Evolutionary conservation across 164 flowering plant genomes (phyloP), one percentile per base, ranked within the genome.

Genomic region (Berberis thunbergii): DNA sequence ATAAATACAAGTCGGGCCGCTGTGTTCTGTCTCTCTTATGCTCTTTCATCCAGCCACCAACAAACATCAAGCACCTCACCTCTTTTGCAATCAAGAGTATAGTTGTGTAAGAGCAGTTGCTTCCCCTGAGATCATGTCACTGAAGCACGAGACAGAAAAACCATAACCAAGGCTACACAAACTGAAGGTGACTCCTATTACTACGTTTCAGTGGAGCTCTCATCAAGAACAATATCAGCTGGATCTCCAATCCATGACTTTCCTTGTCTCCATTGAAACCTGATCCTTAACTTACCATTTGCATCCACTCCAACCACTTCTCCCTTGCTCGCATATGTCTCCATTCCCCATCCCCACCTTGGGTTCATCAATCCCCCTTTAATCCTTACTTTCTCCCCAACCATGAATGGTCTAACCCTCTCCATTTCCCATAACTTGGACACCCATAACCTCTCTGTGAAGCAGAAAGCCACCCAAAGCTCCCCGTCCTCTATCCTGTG

Each of bases 271-370:
- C 97, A 94, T 41, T 81, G 82, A 59, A 94, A 94, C 77, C 73
- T 87, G 39, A 94, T 89, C 73, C 97, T 77, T 43, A 94, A 70
- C 75, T 89, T 91, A 58, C 97, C 99, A 67, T 91, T 94, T 39
- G 97, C 99, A 71, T 94, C 97, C 3, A 94, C 99, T 1, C 97
- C 96, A 3, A 86, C 93, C 5, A 91, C 85, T 62, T 81, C 66
- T 3, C 99, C 99, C 57, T 73, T 89, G 75, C 97, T 94, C 0
- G 96, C 88, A 67, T 86, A 84, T 1, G 99, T 94, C 77, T 91
- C 99, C 99, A 94, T 94, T 41, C 99, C 99, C 99, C 97, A 94
- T 0, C 90, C 99, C 96, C 96, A 91, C 57, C 99, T 75, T 9
- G 99, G 99, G 2, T 84, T 64, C 49, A 80, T 93, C 67, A 94